These are phyloP conservation scores for Diaporthe australafricana DNA, from an alignment of 2,329 filamentous ascomycete genomes.

Conservation along the genomic window DNA sequence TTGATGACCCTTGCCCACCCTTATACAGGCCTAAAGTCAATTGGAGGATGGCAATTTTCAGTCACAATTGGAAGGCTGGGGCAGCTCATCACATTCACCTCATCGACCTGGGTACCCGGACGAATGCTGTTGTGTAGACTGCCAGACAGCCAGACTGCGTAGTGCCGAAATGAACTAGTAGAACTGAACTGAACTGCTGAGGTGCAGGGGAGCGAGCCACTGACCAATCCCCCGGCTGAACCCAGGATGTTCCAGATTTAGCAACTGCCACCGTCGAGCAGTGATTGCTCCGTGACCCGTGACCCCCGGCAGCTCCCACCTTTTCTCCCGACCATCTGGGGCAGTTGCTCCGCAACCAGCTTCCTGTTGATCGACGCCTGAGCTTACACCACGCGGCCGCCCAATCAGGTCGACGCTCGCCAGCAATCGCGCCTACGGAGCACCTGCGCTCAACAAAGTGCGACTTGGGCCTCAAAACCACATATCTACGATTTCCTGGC, in stretches of 20 bases:
- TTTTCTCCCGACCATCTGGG: slow-evolving; percentile 11
- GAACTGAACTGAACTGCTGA: not conserved
- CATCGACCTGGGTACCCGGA: not conserved
- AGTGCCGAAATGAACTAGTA: not conserved
- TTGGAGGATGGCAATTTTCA: not conserved
- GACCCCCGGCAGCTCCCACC: not conserved
- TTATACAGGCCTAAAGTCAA: not conserved
- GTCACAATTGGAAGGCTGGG: slow-evolving; percentile 13
- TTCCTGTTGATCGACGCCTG: slow-evolving; percentile 5
- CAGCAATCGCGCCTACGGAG: not conserved
- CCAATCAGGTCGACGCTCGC: not conserved
- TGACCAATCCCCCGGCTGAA: not conserved
- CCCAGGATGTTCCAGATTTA: slow-evolving; percentile 13
- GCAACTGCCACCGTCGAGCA: slow-evolving; percentile 9
- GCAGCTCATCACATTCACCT: not conserved
- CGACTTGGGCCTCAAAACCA: slow-evolving; percentile 19
- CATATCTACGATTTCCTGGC: slow-evolving; percentile 23
- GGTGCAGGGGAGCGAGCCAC: not conserved
- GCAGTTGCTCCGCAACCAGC: slow-evolving; percentile 23
- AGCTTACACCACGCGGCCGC: not conserved
- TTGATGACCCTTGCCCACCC: not conserved
- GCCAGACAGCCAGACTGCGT: too few species aligned
- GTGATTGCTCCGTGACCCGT: not conserved
- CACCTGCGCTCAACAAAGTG: slow-evolving; percentile 19
- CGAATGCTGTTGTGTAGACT: not conserved